Evolutionary conservation across 1,284 basidiomycete species (phyloP), one percentile per base, ranked within the genome.

Genomic region (Fomitopsis betulina): DNA sequence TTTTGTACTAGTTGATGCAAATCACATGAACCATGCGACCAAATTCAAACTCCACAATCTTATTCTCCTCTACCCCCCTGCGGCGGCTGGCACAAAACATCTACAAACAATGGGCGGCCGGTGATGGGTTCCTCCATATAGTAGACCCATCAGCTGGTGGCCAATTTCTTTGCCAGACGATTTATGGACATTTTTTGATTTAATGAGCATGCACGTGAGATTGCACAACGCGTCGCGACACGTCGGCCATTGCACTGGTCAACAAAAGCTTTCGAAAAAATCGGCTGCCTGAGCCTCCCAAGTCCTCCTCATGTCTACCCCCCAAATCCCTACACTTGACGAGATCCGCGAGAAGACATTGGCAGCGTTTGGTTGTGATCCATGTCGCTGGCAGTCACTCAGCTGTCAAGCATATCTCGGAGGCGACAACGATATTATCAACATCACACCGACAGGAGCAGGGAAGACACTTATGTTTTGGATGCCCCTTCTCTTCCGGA

Each of bases 381-480:
- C 39, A 3, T 40, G 39, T 19, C 39, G 39, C n/a, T 67, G 66
- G 64, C 66, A 69, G 47, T 61, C 63, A n/a, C 33, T 61, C 4
- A 56, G 57, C 3, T 57, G 58, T 7, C 49, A 54, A 25, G 64
- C n/a, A 59, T 1, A 15, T 64, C 10, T 54, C 65, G 2, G 38
- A 54, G 5, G 60, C 0, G 35, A 59, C 1, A 43, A 62, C 3
- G 64, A 70, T 53, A 59, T 70, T 8, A 42, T 72, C 4, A 59
- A 56, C 13, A 62, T 71, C 19, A 64, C 68, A 2, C 60, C 61
- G 0, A 72, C 69, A 0, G 69, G 71, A 0, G 60, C 64, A 0
- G 71, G 70, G 0, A 73, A 73, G 54, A 71, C 68, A 2, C 57
- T 72, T 0, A 66, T 68, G 5, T 72, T 72, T 54, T 73, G 68